A percentile compares a stretch with the other conserved stretches of the same genome.
Evolutionary conservation across 495 filamentous ascomycete genomes (phyloP).

Genomic region (Aspergillus asperescens): DNA sequence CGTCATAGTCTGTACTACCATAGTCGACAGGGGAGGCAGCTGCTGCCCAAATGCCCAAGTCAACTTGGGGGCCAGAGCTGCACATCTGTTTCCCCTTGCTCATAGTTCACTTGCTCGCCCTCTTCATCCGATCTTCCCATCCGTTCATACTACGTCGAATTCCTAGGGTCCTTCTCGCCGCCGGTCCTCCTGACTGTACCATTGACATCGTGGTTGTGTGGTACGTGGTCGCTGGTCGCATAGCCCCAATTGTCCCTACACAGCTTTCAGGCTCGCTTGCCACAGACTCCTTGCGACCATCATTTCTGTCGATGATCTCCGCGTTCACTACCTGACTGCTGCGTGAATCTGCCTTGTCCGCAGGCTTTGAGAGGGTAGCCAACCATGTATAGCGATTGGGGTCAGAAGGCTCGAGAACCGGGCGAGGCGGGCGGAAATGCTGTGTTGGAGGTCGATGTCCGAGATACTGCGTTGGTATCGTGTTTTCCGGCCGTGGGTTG

Average conservation of each 20-base stretch:
- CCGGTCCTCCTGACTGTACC: conserved; percentile 27
- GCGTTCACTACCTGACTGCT: conserved; percentile 2
- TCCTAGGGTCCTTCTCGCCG: conserved; percentile 48
- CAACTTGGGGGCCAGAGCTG: background rate
- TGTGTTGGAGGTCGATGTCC: conserved; percentile 38
- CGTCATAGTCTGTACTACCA: background rate
- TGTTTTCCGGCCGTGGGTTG: conserved; percentile 1
- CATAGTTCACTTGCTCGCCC: conserved; percentile 16
- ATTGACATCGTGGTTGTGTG: conserved; percentile 51
- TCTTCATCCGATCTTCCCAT: conserved; percentile 47
- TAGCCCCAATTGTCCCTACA: conserved; percentile 16
- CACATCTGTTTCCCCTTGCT: background rate
- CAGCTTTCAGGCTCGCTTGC: conserved; percentile 25
- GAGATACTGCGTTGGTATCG: conserved; percentile 25
- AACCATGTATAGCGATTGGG: conserved; percentile 42
- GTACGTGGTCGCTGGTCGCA: conserved; percentile 41
- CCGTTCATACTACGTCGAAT: conserved; percentile 55
- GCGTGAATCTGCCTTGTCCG: conserved; percentile 21
- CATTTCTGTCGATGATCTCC: conserved; percentile 7
- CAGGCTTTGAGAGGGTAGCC: conserved; percentile 23
- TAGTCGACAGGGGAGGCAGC: background rate
- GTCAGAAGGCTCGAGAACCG: conserved; percentile 34
- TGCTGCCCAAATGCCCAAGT: conserved; percentile 6
- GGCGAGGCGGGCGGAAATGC: conserved; percentile 32
- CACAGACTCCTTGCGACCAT: conserved; percentile 7